Evolutionary conservation across 1,284 basidiomycete genomes (phyloP), one percentile per base, ranked within the genome.

Genomic region (Tylopilus sp.): DNA sequence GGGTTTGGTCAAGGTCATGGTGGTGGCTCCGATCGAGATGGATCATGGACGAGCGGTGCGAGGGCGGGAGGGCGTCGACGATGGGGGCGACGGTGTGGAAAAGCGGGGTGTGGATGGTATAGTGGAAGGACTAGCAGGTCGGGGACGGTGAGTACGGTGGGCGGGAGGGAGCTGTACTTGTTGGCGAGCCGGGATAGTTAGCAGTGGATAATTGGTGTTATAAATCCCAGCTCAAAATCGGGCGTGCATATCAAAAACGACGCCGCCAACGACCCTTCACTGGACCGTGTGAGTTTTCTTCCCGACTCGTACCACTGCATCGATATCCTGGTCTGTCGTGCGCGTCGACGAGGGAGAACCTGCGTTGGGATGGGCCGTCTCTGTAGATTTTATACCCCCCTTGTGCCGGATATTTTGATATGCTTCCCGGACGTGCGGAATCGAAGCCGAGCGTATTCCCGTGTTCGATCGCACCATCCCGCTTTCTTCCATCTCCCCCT

Each of bases 11-110:
- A 54, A 72, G 69, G 60, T 71, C 63, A 59, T 68, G 66, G 64
- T 73, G 71, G 67, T 58, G 57, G 52, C 71, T 78, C 59, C 72
- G 78, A 79, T 81, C 79, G 71, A 81, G 73, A 73, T 79, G 77
- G 69, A 81, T 76, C 78, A 81, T 80, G 61, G 63, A 49, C 55
- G 28, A 21, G 46, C 28, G 26, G 37, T 36, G 34, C 30, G 44
- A 35, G 49, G 25, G 56, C 19, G 43, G 7, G 8, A 21, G 40
- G 30, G 18, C 18, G 52, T 39, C 19, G 36, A 43, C 13, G 48
- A 2, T 0, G 49, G 26, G 41, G 26, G 19, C 10, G 42, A 45
- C 39, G 26, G 56, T 21, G 13, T 5, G 46, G n/a, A n/a, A 40
- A 39, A 25, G 48, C 23, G 47, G 34, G 8, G 11, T 11, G 28